Base-by-base conservation (phyloP, 352 stramenopile species). In the Pythium dissotocum region DNA sequence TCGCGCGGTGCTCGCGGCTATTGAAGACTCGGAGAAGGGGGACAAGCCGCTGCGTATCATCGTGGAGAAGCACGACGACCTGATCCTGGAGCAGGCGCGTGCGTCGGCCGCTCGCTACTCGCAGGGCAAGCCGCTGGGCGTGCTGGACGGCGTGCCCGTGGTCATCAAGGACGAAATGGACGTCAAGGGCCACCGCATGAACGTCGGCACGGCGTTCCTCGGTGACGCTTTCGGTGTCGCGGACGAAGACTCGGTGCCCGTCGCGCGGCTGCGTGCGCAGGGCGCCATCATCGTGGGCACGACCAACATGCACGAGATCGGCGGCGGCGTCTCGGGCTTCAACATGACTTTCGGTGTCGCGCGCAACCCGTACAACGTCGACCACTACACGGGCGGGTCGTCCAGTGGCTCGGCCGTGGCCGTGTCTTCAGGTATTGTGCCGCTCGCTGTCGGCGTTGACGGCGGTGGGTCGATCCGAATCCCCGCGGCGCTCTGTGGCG, bases 251-350 rank as follows among this genome's bases (percentile, higher is more conserved):
- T 77, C 87, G 26, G 49, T 77, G 1, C 71, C 88, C 0, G 73
- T 96, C 12, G 72, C 79, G 4, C 70, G 86, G 18, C 79, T 97
- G 49, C 80, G 87, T 33, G 75, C 72, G 0, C 76, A 77, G 35
- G 93, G 91, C 65, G 92, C 90, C 12, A 83, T 98, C 10, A 91
- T 98, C 56, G 64, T 97, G 9, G 91, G 91, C 40, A 91, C 83
- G 28, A 96, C 90, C 53, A 95, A 96, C 71, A 95, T 97, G 87
- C 83, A 96, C 71, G 91, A 98, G 67, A 74, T 95, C 58, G 92
- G 92, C 8, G 77, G 70, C 0, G 78, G 85, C 44, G 72, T 89
- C 63, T 91, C 82, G 48, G 87, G 85, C n/a, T 91, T 89, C 74
- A 95, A 93, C 67, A 85, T 88, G 75, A 73, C 84, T 36, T 77